These are phyloP conservation scores for Oryza glaberrima DNA, from an alignment of 176 grass and related monocot species.

Conservation along the genomic window DNA sequence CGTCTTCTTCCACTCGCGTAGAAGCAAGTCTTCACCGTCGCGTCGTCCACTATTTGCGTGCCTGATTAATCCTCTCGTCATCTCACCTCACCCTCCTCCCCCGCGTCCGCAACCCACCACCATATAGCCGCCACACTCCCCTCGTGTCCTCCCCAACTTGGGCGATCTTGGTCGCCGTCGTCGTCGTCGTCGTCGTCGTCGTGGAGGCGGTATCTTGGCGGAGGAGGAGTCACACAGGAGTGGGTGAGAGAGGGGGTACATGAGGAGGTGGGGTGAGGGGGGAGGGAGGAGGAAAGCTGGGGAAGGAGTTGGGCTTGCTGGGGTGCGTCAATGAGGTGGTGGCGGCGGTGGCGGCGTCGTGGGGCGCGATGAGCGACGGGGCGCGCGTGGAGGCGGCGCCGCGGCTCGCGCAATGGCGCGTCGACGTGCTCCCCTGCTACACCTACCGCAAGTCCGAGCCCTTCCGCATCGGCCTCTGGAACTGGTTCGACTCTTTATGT, in stretches of 20 bases:
- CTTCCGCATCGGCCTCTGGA: slow-evolving; percentile 96
- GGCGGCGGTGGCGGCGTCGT: slow-evolving; percentile 72
- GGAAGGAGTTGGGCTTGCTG: slow-evolving; percentile 80
- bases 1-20: slow-evolving; percentile 46
- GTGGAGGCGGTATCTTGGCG: not conserved
- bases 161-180: not conserved
- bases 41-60: slow-evolving; percentile 62
- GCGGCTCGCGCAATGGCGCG: slow-evolving; percentile 89
- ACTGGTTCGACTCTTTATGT: slow-evolving; percentile 54
- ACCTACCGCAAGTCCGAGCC: slow-evolving; percentile 88
- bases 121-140: slow-evolving; percentile 38
- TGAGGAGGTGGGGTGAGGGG: slow-evolving; percentile 44
- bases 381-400: slow-evolving; percentile 79
- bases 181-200: not conserved
- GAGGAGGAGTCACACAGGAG: too few relatives aligned
- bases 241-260: slow-evolving; percentile 30
- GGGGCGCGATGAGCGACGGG: slow-evolving; percentile 61
- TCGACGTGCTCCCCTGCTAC: slow-evolving; percentile 76
- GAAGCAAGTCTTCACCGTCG: slow-evolving; percentile 48
- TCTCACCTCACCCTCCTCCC: not conserved
- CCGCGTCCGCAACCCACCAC: not conserved
- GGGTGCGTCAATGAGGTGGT: slow-evolving; percentile 97
- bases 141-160: not conserved
- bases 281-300: slow-evolving; percentile 65
- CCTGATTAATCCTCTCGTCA: slow-evolving; percentile 38